Base-by-base conservation (phyloP, 345 rosid genomes). In the Eucalyptus regnans region DNA sequence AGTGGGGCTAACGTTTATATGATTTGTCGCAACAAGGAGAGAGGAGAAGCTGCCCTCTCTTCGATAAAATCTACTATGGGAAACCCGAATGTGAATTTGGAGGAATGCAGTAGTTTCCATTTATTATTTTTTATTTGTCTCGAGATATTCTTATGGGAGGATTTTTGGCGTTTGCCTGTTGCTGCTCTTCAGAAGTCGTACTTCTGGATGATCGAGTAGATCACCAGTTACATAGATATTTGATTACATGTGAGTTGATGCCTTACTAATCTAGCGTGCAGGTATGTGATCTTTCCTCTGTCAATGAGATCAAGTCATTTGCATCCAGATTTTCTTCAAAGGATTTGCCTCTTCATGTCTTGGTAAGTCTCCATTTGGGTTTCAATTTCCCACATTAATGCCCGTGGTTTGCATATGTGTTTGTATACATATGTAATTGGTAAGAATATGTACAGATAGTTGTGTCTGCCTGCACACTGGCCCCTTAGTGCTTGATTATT, bases 251-350 rank as follows among this genome's bases (percentile, higher is more conserved):
- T 16, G n/a, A 7, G 87, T 1, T 31, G 84, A 29, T 51, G 20
- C 60, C 33, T 51, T 41, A 3, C 23, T 33, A 79, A 25, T 49
- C 31, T 90, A 87, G 88, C 89, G 92, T 93, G 92, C 95, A 96
- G 99, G 93, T 97, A 33, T 97, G 98, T 66, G 98, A 97, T 93
- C 96, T 97, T 91, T 96, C 97, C 41, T 96, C 97, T 52, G 89
- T 95, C 89, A 92, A 91, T 5, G 97, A 94, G 41, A 91, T 97
- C 90, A 96, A 96, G 94, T 95, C 97, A 22, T 95, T 97, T 90
- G 94, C 96, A 83, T 92, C 97, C 86, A 95, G 92, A 90, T 95
- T 97, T 89, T 96, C 95, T 90, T 91, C 95, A 56, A 95, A 93
- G 93, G 93, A 95, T 90, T 86, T 92, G 85, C 98, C 98, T 1